Evolutionary conservation across 2,329 filamentous ascomycete species (phyloP).

Genomic region (Teratosphaeria viscida): DNA sequence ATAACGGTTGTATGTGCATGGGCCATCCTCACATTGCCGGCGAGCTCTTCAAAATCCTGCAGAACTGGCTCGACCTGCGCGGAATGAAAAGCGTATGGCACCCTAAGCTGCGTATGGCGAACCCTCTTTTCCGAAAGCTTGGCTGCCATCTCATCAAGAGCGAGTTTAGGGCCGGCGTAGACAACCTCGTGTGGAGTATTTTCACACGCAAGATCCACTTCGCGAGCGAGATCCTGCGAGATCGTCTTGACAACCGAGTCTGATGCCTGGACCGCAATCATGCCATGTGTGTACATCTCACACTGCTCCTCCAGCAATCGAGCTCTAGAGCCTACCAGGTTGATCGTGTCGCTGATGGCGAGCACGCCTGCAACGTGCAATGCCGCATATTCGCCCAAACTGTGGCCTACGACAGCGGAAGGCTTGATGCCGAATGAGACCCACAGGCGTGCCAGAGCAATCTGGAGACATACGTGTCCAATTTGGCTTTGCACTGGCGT

Average conservation of each 20-base stretch:
- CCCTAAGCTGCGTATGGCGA: constrained; percentile 7
- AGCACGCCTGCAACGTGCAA: constrained; percentile 27
- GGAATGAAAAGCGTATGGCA: constrained; percentile 36
- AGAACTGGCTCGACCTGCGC: constrained; percentile 22
- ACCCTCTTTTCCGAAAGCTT: constrained; percentile 5
- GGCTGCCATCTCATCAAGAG: constrained; percentile 5
- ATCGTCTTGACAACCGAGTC: background rate
- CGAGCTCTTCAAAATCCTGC: constrained; percentile 10
- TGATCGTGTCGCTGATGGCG: constrained; percentile 23
- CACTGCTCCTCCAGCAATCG: constrained; percentile 21
- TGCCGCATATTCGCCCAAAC: constrained; percentile 32
- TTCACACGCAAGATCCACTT: constrained; percentile 11
- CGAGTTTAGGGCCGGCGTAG: constrained; percentile 9
- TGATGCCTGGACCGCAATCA: constrained; percentile 16
- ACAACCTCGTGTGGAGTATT: constrained; percentile 17
- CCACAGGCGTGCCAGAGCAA: too few relatives aligned
- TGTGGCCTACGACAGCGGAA: constrained; percentile 11
- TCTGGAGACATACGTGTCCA: too few relatives aligned
- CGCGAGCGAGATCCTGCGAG: background rate
- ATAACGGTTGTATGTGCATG: constrained; percentile 22
- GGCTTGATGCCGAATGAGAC: too few relatives aligned
- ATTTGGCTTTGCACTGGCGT: too few relatives aligned
- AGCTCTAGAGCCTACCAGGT: constrained; percentile 27
- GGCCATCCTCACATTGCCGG: constrained; percentile 10
- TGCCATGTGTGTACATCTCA: constrained; percentile 14